phyloP scores from a whole-genome alignment of 2,329 filamentous ascomycete genomes.

The Talaromyces pinophilus region DNA sequence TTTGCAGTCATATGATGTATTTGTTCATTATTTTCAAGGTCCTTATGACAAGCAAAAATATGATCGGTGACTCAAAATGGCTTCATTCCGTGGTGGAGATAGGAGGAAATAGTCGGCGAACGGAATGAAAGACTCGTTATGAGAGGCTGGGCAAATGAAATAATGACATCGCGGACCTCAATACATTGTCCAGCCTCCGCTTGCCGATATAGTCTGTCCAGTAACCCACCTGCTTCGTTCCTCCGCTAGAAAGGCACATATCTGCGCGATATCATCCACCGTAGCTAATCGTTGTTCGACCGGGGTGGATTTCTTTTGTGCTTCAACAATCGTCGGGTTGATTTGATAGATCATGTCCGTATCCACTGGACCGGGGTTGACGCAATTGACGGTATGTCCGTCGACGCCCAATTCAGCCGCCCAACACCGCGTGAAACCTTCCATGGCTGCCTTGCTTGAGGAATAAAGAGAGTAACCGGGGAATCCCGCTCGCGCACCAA shows the following conservation, averaged over 20 bases:
- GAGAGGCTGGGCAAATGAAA: background rate
- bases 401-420: constrained; percentile 61
- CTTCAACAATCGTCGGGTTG: constrained; percentile 51
- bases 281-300: constrained; percentile 20
- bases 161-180: background rate
- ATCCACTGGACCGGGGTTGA: constrained; percentile 61
- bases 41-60: too few species aligned
- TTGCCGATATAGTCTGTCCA: constrained; percentile 22
- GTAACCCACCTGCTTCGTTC: constrained; percentile 24
- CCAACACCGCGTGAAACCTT: constrained; percentile 61
- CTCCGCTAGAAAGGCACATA: constrained; percentile 24
- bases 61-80: background rate
- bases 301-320: constrained; percentile 45
- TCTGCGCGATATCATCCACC: constrained; percentile 25
- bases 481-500: constrained; percentile 39
- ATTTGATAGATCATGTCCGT: constrained; percentile 61
- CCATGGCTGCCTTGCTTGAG: constrained; percentile 61
- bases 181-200: constrained; percentile 12
- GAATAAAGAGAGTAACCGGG: constrained; percentile 54
- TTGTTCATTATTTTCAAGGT: background rate
- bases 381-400: constrained; percentile 61
- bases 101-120: background rate
- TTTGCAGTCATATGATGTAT: background rate
- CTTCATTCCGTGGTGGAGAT: background rate
- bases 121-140: background rate